phyloP scores from a whole-genome alignment of 2,329 filamentous ascomycete species.

The Pseudonectria buxi region DNA sequence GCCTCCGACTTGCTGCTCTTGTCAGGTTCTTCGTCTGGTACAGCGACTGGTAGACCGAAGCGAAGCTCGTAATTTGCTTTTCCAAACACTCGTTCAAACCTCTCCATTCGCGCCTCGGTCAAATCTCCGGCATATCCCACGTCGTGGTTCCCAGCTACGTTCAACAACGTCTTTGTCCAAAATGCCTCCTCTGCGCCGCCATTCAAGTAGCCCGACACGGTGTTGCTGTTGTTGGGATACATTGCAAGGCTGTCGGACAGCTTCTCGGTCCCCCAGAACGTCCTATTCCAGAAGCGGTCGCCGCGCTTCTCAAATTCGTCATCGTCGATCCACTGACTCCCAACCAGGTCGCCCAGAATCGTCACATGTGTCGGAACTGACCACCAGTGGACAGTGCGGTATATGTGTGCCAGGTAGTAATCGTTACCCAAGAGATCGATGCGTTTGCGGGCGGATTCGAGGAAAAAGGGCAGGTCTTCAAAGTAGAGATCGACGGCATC shows the following conservation, averaged over 20 bases:
- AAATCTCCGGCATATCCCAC: constrained; percentile 94
- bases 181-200: constrained; percentile 35
- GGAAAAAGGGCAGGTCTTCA: constrained; percentile 61
- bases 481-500: constrained; percentile 55
- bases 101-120: constrained; percentile 62
- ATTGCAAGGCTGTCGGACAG: constrained; percentile 51
- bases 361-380: constrained; percentile 76
- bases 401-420: constrained; percentile 89
- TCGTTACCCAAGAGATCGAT: constrained; percentile 92
- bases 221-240: constrained; percentile 43
- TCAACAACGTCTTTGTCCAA: constrained; percentile 77
- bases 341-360: constrained; percentile 84
- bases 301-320: constrained; percentile 73
- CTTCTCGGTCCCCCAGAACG: constrained; percentile 63
- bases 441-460: constrained; percentile 66
- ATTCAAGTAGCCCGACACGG: constrained; percentile 43
- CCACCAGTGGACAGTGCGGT: constrained; percentile 78
- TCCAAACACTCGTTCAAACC: constrained; percentile 83
- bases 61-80: constrained; percentile 84
- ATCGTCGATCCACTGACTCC: constrained; percentile 90
- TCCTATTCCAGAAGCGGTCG: constrained; percentile 69
- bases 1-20: constrained; percentile 38
- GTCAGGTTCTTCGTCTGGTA: constrained; percentile 34
- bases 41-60: constrained; percentile 52
- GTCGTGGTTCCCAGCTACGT: constrained; percentile 92